A percentile compares a stretch with the other conserved stretches of the same genome.
phyloP scores from a whole-genome alignment of 2,329 filamentous ascomycete species.

The Penicillium sp. region DNA sequence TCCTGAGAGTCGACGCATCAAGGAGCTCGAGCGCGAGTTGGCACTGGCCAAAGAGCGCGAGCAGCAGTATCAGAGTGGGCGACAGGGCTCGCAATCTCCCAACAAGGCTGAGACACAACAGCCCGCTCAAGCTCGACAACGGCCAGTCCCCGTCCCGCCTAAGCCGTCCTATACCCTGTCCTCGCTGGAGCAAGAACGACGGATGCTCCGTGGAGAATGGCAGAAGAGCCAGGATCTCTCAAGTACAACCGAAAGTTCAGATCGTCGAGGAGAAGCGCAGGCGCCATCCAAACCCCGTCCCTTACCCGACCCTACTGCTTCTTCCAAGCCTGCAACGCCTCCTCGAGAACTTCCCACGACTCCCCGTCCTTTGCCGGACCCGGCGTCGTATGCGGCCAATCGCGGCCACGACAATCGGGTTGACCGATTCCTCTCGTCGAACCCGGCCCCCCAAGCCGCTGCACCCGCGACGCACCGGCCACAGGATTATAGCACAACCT shows the following conservation, averaged over 20 bases:
- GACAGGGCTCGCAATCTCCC: slow-evolving; percentile 44
- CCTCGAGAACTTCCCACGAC: slow-evolving; percentile 20
- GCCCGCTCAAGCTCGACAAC: slow-evolving; percentile 26
- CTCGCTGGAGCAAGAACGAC: slow-evolving; percentile 56
- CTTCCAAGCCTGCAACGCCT: slow-evolving; percentile 10
- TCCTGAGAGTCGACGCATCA: slow-evolving; percentile 62
- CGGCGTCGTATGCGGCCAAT: slow-evolving; percentile 32
- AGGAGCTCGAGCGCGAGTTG: slow-evolving; percentile 70
- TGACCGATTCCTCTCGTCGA: slow-evolving; percentile 51
- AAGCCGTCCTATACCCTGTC: slow-evolving; percentile 49
- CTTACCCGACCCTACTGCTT: slow-evolving; percentile 24
- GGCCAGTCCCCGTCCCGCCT: slow-evolving; percentile 27
- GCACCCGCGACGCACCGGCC: slow-evolving; percentile 37
- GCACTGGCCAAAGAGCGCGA: slow-evolving; percentile 63
- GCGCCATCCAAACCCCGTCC: slow-evolving; percentile 24
- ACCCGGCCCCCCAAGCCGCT: slow-evolving; percentile 44
- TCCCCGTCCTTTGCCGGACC: slow-evolving; percentile 45
- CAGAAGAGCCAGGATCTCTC: slow-evolving; percentile 36
- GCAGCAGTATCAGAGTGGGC: slow-evolving; percentile 56
- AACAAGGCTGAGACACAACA: slow-evolving; percentile 16
- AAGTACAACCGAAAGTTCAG: slow-evolving; percentile 10
- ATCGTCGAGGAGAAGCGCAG: slow-evolving; percentile 9
- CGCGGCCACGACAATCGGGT: slow-evolving; percentile 41
- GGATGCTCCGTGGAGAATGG: slow-evolving; percentile 54
- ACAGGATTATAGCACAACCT: slow-evolving; percentile 46